Conservation (phyloP, 2,329 filamentous ascomycete genomes). For the Colletotrichum sp. region DNA sequence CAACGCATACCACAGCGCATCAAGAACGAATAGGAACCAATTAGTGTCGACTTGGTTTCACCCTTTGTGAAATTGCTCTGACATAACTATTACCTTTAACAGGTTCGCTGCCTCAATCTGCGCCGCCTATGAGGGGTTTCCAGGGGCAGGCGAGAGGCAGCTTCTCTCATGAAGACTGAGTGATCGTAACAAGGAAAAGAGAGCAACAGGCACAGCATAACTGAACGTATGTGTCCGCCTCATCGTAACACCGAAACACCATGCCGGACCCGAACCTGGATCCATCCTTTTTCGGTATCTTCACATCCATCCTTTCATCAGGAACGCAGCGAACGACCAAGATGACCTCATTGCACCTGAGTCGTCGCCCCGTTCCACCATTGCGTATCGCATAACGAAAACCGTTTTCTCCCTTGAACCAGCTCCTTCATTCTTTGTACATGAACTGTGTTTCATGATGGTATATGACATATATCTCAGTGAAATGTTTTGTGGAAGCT, state of each 20-base stretch:
- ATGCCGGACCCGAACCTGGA: background rate
- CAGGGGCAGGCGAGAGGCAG: background rate
- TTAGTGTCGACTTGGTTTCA: background rate
- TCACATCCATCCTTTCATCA: slow-evolving; percentile 8
- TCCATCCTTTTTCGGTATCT: slow-evolving; percentile 3
- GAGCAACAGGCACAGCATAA: background rate
- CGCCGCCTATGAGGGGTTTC: background rate
- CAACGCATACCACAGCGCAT: background rate
- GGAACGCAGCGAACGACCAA: background rate
- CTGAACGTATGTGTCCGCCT: background rate
- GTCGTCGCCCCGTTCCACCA: background rate
- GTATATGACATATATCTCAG: background rate
- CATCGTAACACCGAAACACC: slow-evolving; percentile 1
- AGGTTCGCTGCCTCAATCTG: background rate
- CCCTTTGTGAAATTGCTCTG: background rate
- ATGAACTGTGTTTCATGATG: background rate
- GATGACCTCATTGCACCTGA: background rate
- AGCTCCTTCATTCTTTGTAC: slow-evolving; percentile 7
- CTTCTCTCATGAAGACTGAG: background rate
- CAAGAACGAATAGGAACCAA: background rate
- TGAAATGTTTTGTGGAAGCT: background rate
- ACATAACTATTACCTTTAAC: slow-evolving; percentile 14
- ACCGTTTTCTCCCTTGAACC: background rate
- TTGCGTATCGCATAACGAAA: background rate
- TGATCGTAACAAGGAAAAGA: background rate